phyloP scores from a whole-genome alignment of 116 monocot species.

The Cymodocea nodosa region DNA sequence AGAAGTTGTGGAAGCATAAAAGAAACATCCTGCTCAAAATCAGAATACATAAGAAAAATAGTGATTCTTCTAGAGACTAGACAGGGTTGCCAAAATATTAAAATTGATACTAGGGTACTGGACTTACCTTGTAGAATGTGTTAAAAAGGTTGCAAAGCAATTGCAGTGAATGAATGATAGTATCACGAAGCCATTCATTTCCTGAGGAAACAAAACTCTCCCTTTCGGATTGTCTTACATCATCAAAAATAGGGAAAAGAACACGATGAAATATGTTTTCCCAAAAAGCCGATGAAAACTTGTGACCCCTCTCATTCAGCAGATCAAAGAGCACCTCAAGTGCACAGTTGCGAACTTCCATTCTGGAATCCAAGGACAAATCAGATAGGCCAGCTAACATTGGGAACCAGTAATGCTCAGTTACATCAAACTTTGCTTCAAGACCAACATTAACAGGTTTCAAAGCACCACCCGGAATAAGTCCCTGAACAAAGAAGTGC shows the following conservation, averaged over 20 bases:
- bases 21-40: slow-evolving; percentile 64
- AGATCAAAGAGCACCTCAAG: slow-evolving; percentile 97
- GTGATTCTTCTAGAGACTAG: background rate
- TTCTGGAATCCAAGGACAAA: slow-evolving; percentile 75
- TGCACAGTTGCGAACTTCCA: slow-evolving; percentile 87
- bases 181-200: slow-evolving; percentile 92
- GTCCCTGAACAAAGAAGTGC: slow-evolving; percentile 33
- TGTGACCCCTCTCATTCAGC: slow-evolving; percentile 89
- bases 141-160: slow-evolving; percentile 96
- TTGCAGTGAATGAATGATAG: slow-evolving; percentile 95
- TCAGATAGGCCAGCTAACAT: slow-evolving; percentile 97
- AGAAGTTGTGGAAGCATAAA: slow-evolving; percentile 97
- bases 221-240: slow-evolving; percentile 85
- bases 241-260: slow-evolving; percentile 97
- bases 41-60: background rate
- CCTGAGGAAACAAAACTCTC: slow-evolving; percentile 58
- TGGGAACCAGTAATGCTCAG: slow-evolving; percentile 98
- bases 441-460: slow-evolving; percentile 54
- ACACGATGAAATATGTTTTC: slow-evolving; percentile 92
- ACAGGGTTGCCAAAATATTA: background rate
- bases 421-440: slow-evolving; percentile 49
- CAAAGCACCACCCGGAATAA: slow-evolving; percentile 84
- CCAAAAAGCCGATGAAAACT: slow-evolving; percentile 94
- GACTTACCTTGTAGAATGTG: slow-evolving; percentile 81
- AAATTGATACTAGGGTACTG: background rate